phyloP scores from a whole-genome alignment of 768 basidiomycete genomes.

The Dentipellis sp. region DNA sequence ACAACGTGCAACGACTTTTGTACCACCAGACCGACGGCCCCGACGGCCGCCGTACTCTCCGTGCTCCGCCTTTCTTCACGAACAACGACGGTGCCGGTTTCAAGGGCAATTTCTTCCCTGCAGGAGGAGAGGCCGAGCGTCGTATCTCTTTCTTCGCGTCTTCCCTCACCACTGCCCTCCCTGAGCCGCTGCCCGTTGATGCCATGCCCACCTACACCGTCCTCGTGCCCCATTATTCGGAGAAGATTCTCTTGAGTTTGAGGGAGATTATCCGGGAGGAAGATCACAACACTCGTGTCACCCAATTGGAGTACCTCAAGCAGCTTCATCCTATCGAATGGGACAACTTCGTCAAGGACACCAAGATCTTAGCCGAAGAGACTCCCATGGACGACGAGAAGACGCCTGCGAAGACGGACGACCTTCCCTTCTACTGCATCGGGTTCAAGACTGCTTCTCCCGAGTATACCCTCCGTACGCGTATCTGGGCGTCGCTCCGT shows the following conservation, averaged over 20 bases:
- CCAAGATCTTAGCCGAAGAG: slow-evolving; percentile 96
- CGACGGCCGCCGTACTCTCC: slow-evolving; percentile 83
- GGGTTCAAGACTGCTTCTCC: slow-evolving; percentile 99
- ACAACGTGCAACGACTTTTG: slow-evolving; percentile 93
- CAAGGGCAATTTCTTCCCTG: slow-evolving; percentile 86
- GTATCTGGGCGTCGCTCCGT: slow-evolving; percentile 98
- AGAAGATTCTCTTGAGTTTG: slow-evolving; percentile 94
- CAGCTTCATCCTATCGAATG: slow-evolving; percentile 98
- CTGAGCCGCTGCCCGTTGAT: slow-evolving; percentile 92
- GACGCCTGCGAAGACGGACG: slow-evolving; percentile 59
- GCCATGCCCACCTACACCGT: slow-evolving; percentile 99
- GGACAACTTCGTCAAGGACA: slow-evolving; percentile 99
- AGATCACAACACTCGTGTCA: slow-evolving; percentile 93
- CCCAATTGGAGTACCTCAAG: slow-evolving; percentile 94
- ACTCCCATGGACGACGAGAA: slow-evolving; percentile 61
- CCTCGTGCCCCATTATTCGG: slow-evolving; percentile 96
- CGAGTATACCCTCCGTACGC: slow-evolving; percentile 96
- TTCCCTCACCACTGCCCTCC: slow-evolving; percentile 90
- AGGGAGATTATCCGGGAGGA: slow-evolving; percentile 98
- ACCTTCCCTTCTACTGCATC: slow-evolving; percentile 98
- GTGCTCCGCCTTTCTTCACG: slow-evolving; percentile 97
- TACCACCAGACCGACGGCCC: slow-evolving; percentile 95
- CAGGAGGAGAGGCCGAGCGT: slow-evolving; percentile 91
- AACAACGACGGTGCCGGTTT: slow-evolving; percentile 68
- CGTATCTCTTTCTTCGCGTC: slow-evolving; percentile 99